Percentiles rank a stretch among this genome's conserved stretches.
Conservation (phyloP, 148 eudicot species). For the Rhododendron williamsianum region DNA sequence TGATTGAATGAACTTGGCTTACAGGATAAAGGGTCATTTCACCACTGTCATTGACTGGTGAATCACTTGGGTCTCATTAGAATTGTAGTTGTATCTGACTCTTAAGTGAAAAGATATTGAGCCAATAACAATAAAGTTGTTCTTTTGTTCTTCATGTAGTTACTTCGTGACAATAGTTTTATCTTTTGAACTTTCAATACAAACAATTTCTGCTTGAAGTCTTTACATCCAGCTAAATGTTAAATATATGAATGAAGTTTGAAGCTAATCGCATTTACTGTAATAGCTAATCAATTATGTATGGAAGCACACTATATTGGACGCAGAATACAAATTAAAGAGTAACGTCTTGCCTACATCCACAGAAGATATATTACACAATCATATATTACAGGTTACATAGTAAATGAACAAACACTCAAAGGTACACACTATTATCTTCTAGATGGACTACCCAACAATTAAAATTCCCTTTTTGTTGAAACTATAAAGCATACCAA, state of each 20-base stretch:
- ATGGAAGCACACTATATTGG: too few relatives aligned
- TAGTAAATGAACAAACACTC: too few relatives aligned
- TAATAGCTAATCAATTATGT: neutral
- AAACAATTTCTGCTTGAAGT: neutral
- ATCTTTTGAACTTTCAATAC: neutral
- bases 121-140: neutral
- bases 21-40: too few relatives aligned
- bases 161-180: neutral
- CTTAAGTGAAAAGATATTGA: neutral
- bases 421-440: too few relatives aligned
- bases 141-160: neutral
- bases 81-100: neutral
- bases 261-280: neutral
- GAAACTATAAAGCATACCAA: too few relatives aligned
- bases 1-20: slow-evolving; percentile 25
- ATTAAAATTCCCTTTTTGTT: too few relatives aligned
- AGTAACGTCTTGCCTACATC: too few relatives aligned
- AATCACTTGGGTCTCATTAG: neutral
- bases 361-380: too few relatives aligned
- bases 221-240: neutral
- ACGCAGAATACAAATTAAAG: too few relatives aligned
- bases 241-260: neutral
- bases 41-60: neutral
- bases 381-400: neutral
- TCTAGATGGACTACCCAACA: too few relatives aligned